Evolutionary conservation across 257 asterid species (phyloP), one percentile per base, ranked within the genome.

Genomic region (Nicotiana sylvestris): DNA sequence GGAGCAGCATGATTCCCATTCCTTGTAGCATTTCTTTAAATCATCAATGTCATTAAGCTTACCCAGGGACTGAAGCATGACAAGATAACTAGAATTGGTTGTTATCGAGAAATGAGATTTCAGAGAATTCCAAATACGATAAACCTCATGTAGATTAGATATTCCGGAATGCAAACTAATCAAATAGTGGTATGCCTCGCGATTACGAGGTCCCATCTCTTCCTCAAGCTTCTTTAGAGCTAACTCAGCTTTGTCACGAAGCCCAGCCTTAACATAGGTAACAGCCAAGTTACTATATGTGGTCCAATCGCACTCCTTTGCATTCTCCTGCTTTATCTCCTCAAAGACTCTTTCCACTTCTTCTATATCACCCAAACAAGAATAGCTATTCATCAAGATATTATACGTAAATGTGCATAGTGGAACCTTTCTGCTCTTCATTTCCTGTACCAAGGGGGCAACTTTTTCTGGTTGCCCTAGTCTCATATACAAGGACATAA

Each of bases 331-430:
- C 77, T 88, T 88, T 88, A 92, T 87, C 92, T 95, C 97, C 86
- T 90, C 94, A 32, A 90, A 93, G 83, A 91, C 92, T 56, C 93
- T 85, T 80, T 92, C 98, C 0, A 85, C 96, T 78, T 93, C 97
- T 85, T 91, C 92, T 29, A 93, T 87, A 65, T 93, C 97, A 80
- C 87, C 83, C 32, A 90, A 77, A 56, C 66, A 21, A 2, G 93
- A 85, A 62, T 83, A 91, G 87, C 93, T 87, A 21, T 86, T 87
- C 97, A 95, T 93, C 93, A 89, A 57, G 70, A 92, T 62, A 82
- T 90, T 92, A 89, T 88, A 95, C 32, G 95, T 88, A 87, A 83
- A 91, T 17, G 92, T 88, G 85, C 84, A 86, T 6, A 88, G 92
- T 18, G 4, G 82, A 49, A 95, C 83, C 21, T 83, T 84, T 84